These are phyloP conservation scores for Chrysoporthe puriensis DNA, from an alignment of 2,329 filamentous ascomycete genomes.

Conservation along the genomic window DNA sequence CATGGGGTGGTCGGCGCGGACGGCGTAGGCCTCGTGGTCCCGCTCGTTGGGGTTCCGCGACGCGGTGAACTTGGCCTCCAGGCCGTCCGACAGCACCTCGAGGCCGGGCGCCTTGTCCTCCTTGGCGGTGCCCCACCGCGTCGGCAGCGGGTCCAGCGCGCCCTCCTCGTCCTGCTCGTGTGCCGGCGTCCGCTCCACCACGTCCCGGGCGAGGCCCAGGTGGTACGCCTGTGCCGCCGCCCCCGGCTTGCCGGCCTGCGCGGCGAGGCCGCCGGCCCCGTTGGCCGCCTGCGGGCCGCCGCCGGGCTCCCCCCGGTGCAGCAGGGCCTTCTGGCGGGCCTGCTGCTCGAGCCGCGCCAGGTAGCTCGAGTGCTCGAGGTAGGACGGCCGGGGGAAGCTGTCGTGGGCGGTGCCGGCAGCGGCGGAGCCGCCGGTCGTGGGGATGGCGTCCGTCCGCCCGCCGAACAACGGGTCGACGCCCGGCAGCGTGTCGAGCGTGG, in stretches of 20 bases:
- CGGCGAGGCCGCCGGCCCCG: constrained; percentile 48
- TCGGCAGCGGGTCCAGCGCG: constrained; percentile 69
- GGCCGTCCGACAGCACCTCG: constrained; percentile 74
- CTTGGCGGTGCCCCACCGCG: constrained; percentile 70
- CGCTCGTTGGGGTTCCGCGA: constrained; percentile 52
- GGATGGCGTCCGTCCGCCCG: constrained; percentile 19
- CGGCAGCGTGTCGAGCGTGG: constrained; percentile 32
- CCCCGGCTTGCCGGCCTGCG: constrained; percentile 56
- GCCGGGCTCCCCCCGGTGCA: constrained; percentile 46
- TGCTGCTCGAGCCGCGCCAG: constrained; percentile 74
- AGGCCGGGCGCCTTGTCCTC: constrained; percentile 74
- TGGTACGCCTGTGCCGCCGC: constrained; percentile 57
- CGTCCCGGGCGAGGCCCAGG: constrained; percentile 79
- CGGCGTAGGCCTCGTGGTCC: constrained; percentile 77
- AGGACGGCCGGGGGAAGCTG: constrained; percentile 80
- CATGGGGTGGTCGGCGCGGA: constrained; percentile 85
- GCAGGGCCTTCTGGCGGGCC: constrained; percentile 63
- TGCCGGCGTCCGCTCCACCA: constrained; percentile 74
- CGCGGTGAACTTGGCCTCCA: constrained; percentile 67
- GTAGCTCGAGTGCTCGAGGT: constrained; percentile 78
- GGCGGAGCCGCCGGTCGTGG: constrained; percentile 27
- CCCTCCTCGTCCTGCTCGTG: constrained; percentile 60
- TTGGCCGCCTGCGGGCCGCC: constrained; percentile 51
- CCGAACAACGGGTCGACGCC: constrained; percentile 31
- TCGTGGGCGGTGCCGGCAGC: constrained; percentile 37